Evolutionary conservation across 2,329 filamentous ascomycete species (phyloP).

Genomic region (Pezicula neosporulosa): DNA sequence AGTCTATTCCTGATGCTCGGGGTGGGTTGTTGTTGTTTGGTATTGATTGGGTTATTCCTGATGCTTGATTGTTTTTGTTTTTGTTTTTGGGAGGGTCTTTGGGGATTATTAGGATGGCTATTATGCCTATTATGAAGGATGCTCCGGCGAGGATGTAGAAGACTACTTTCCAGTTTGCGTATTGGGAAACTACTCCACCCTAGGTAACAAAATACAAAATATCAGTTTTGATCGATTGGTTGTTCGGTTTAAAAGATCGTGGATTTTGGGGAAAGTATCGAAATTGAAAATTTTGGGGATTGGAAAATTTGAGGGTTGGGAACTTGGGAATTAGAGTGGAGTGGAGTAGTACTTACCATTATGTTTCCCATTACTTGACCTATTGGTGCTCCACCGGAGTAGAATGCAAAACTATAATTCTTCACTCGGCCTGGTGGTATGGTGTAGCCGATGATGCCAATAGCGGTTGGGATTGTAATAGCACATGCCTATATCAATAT

Average conservation of each 20-base stretch:
- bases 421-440: constrained; percentile 66
- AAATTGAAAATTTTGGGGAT: too few relatives aligned
- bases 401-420: constrained; percentile 67
- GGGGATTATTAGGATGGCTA: constrained; percentile 59
- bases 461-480: constrained; percentile 67
- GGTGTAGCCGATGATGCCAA: constrained; percentile 65
- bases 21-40: constrained; percentile 4
- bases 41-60: neutral
- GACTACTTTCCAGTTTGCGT: constrained; percentile 62
- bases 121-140: constrained; percentile 51
- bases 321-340: too few relatives aligned
- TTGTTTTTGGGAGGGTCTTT: constrained; percentile 33
- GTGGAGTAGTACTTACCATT: too few relatives aligned
- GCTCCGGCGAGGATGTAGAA: constrained; percentile 63
- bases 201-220: constrained; percentile 44
- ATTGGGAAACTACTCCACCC: constrained; percentile 59
- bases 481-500: constrained; percentile 35
- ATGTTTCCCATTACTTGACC: constrained; percentile 61
- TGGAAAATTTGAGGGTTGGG: too few relatives aligned
- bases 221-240: neutral
- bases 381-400: constrained; percentile 61
- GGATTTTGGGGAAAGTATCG: too few relatives aligned
- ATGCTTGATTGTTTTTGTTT: too few relatives aligned
- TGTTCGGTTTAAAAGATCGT: too few relatives aligned
- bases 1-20: constrained; percentile 51